Evolutionary conservation across 176 grass and related monocot species (phyloP), one percentile per base, ranked within the genome.

Genomic region (Pharus latifolius): DNA sequence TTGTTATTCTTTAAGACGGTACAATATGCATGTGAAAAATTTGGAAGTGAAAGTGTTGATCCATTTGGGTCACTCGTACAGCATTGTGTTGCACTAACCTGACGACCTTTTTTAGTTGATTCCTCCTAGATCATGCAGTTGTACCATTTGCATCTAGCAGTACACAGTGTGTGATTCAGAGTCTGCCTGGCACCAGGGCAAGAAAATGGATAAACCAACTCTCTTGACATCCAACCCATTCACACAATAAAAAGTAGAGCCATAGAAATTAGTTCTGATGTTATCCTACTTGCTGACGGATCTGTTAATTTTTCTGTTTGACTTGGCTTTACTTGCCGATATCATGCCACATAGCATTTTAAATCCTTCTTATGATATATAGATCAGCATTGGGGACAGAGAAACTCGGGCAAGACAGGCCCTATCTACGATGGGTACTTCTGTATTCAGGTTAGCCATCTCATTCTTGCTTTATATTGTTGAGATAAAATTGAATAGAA

Each of bases 351-450:
- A 51, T 56, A 63, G 80, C 11, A 40, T 17, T 52, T 72, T 14
- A 46, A 74, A 64, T 69, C 48, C 13, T 69, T 23, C 47, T 91
- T 33, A 26, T 40, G 38, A 73, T 72, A 50, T 72, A 50, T 82
- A 99, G 90, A 78, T 81, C 64, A 74, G 84, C 72, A 61, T 42
- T 67, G 95, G 95, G 13, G 79, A 94, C 67, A 94, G 81, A 74
- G 84, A 88, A 56, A 84, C 46, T 51, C 76, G 90, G 72, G 63
- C 60, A 64, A 86, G 86, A 70, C 66, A 80, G 54, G 90, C 95
- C 86, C 30, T 99, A 76, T 94, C 70, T 32, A 99, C 95, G 1
- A 94, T 99, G 90, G 90, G 95, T 58, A 81, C 90, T 50, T 99
- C 95, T 53, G 90, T 99, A 65, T 99, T 99, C 78, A 94, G 95